A percentile compares a stretch with the other conserved stretches of the same genome.
phyloP scores from a whole-genome alignment of 768 basidiomycete genomes.

The Calvatia gigantea region DNA sequence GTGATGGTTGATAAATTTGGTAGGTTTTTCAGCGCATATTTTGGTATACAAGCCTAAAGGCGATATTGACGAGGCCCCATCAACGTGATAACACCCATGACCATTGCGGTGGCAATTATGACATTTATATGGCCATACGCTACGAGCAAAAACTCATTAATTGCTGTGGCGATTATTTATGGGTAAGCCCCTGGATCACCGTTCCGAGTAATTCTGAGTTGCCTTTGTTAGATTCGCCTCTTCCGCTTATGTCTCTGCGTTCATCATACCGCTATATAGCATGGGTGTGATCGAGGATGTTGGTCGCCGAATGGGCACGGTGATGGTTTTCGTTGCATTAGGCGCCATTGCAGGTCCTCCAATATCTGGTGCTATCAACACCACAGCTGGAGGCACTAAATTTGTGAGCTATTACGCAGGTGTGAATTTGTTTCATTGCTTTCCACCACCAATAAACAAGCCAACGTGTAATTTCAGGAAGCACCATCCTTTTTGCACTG shows the following conservation, averaged over 20 bases:
- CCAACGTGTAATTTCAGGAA: conserved; percentile 8
- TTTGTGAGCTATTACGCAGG: conserved; percentile 51
- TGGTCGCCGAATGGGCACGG: conserved; percentile 55
- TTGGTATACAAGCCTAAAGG: background rate
- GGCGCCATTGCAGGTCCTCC: conserved; percentile 60
- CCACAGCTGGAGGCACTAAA: conserved; percentile 39
- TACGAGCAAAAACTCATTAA: conserved; percentile 33
- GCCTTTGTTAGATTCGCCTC: conserved; percentile 36
- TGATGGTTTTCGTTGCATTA: conserved; percentile 46
- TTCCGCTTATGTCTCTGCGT: conserved; percentile 46
- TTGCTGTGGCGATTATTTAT: conserved; percentile 51
- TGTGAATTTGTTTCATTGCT: conserved; percentile 12
- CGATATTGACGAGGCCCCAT: conserved; percentile 39
- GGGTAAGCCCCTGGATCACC: conserved; percentile 36
- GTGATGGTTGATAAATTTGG: conserved; percentile 48
- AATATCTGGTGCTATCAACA: conserved; percentile 57
- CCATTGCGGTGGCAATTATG: conserved; percentile 40
- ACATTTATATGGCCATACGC: conserved; percentile 64
- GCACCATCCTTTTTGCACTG: conserved; percentile 38
- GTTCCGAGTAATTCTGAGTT: too few relatives aligned
- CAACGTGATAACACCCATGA: conserved; percentile 56
- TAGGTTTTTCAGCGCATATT: conserved; percentile 19
- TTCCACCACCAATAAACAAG: background rate
- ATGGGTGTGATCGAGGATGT: conserved; percentile 53
- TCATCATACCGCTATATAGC: conserved; percentile 41